Base-by-base conservation (phyloP, 177 flowering plant species). In the Vitis hybrid region DNA sequence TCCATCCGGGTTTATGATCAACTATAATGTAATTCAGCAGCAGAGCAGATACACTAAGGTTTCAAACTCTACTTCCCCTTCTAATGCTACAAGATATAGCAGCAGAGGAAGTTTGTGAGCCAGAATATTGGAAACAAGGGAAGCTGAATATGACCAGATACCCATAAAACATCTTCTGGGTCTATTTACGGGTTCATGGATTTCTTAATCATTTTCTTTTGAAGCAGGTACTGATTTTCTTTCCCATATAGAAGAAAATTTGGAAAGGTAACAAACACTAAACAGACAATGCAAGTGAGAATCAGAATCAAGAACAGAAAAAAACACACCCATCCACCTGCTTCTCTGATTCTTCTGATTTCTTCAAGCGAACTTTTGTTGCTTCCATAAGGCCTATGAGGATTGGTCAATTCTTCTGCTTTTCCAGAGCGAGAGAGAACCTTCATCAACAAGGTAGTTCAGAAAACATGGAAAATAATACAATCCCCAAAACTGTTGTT, bases 271-370 rank as follows among this genome's bases (percentile, higher is more conserved):
- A 19, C 49, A 30, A 40, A 55, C n/a, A 18, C 11, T 6, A 4
- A 62, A 19, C 7, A 30, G 4, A 11, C 3, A 57, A 11, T 65
- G 54, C 48, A 32, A 56, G n/a, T 11, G 52, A 54, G 19, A 71
- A 64, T 55, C 16, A 3, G 62, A 73, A 74, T 27, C 50, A 73
- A 76, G 79, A 75, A 76, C 69, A 77, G 75, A 68, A 80, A 81
- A 76, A 91, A 76, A 91, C 97, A 88, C 94, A 95, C 99, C 98
- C 99, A 95, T 89, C 99, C 99, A 88, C 99, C 98, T 86, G 99
- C 99, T 82, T 95, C 97, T 83, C 84, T 83, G 80, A 95, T 88
- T 75, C 99, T 79, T 78, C 75, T 88, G 61, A 95, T 90, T 81
- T 95, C 99, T 72, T 87, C 82, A 61, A 91, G 87, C 62, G 97